Base-by-base conservation (phyloP, 768 basidiomycete genomes). In the Pisolithus marmoratus region DNA sequence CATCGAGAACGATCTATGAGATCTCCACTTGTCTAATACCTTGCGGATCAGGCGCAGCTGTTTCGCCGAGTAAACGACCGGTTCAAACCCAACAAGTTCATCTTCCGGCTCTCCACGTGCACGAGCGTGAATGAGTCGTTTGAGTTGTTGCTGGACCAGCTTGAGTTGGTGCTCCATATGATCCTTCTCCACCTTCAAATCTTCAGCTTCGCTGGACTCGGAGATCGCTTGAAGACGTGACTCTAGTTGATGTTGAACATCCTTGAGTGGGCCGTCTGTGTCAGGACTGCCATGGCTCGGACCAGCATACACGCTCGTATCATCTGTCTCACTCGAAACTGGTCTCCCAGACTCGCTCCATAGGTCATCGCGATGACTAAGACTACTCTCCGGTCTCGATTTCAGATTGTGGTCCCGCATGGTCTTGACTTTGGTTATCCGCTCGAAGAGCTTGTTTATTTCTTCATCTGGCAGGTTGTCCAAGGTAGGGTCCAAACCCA, bases 391-490 rank as follows among this genome's bases (percentile, higher is more conserved):
- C 5, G 93, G 91, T 6, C 93, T 80, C n/a, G 85, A 77, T 57
- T 87, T 88, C 42, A 78, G 76, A 55, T 85, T 81, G 54, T 90
- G 84, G 58, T 90, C 87, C 15, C 90, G 86, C 77, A 91, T 79
- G 15, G 84, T 86, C 71, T 93, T 91, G 47, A 92, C 90, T 64
- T 88, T 90, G 31, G 92, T 85, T 62, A 98, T 95, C 72, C 93
- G 90, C 71, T 97, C 90, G 66, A 86, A 97, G 26, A 95, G 75
- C 60, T 88, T 91, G 75, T 93, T 91, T 46, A 99, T 76, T 63
- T 98, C 95, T 54, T 94, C 90, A 67, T 99, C 95, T 0, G 90
- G 91, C 22, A 99, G 78, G 60, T 87, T 90, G 67, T 98, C 93
- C 23, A 99, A 77, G 14, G 89, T 80, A 15, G 95, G 91, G 60